Evolutionary conservation across 2,329 filamentous ascomycete species (phyloP).

Genomic region (Fusarium fujikuroi): DNA sequence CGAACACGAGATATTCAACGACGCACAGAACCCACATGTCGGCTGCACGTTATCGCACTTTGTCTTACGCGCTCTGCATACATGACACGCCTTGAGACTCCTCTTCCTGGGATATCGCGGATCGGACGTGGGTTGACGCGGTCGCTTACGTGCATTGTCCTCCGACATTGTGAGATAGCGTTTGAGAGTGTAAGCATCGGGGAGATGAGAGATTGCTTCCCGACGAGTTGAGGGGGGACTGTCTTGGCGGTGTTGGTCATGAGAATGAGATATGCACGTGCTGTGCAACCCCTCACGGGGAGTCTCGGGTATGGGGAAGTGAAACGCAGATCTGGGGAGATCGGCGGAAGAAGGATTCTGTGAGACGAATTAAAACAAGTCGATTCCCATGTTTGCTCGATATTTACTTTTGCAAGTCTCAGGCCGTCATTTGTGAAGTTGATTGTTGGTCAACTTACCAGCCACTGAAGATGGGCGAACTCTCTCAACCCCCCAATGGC

Average conservation of each 20-base stretch:
- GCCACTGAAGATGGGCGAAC: slow-evolving; percentile 22
- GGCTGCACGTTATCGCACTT: slow-evolving; percentile 53
- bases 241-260: slow-evolving; percentile 17
- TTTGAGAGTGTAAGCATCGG: slow-evolving; percentile 17
- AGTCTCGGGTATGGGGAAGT: slow-evolving; percentile 23
- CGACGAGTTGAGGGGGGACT: neutral
- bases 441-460: neutral
- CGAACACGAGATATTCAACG: slow-evolving; percentile 48
- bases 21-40: slow-evolving; percentile 50
- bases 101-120: slow-evolving; percentile 46
- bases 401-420: neutral
- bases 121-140: slow-evolving; percentile 31
- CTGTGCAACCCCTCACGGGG: slow-evolving; percentile 28
- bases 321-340: neutral
- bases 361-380: slow-evolving; percentile 4
- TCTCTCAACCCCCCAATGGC: neutral
- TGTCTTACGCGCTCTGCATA: slow-evolving; percentile 51
- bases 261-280: neutral
- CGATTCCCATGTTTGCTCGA: neutral
- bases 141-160: slow-evolving; percentile 22
- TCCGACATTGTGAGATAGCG: neutral
- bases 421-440: neutral
- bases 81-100: slow-evolving; percentile 50
- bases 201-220: slow-evolving; percentile 26
- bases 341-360: neutral